Base-by-base conservation (phyloP, 306 rosid species). In the Oxytropis ochrocephala region DNA sequence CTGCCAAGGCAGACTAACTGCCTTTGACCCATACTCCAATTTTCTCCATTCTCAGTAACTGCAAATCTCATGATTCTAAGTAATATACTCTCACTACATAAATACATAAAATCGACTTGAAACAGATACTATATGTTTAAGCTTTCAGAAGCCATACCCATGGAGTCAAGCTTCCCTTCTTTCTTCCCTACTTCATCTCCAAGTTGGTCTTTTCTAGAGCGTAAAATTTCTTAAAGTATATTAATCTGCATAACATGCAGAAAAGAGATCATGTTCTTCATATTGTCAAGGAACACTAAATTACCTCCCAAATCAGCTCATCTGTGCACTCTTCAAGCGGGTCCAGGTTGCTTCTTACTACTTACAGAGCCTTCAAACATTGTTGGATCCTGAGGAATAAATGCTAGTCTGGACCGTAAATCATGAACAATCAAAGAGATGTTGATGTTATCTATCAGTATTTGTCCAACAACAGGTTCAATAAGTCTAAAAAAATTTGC, bases 321-420 rank as follows among this genome's bases (percentile, higher is more conserved):
- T 92, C 92, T 5, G 81, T 73, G 64, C 90, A 86, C 81, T 92
- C 98, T 70, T 92, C 96, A 11, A 86, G 86, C 0, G 98, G 89
- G 47, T 89, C 96, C 29, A 89, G 69, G 70, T 92, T 92, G 72
- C 85, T 88, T 81, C 98, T 81, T 50, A 92, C 81, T n/a, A n/a
- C n/a, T n/a, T n/a, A n/a, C n/a, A 2, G 92, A 86, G 48, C 98
- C 96, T 83, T 86, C 89, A 81, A 92, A 92, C 98, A 92, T 92
- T 48, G 96, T 92, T 63, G 98, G 96, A 75, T 92, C 96, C 66
- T 89, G 96, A 81, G 98, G 95, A 60, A 89, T 92, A 53, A 92
- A 87, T 80, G 95, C 89, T n/a, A 89, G 80, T 75, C 77, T 83
- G 6, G 85, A 89, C 57, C 92, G 61, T 63, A 92, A 78, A 80